A percentile compares a stretch with the other conserved stretches of the same genome.
These are phyloP conservation scores for Cyclocybe cylindracea DNA, from an alignment of 768 basidiomycete species.

Conservation along the genomic window DNA sequence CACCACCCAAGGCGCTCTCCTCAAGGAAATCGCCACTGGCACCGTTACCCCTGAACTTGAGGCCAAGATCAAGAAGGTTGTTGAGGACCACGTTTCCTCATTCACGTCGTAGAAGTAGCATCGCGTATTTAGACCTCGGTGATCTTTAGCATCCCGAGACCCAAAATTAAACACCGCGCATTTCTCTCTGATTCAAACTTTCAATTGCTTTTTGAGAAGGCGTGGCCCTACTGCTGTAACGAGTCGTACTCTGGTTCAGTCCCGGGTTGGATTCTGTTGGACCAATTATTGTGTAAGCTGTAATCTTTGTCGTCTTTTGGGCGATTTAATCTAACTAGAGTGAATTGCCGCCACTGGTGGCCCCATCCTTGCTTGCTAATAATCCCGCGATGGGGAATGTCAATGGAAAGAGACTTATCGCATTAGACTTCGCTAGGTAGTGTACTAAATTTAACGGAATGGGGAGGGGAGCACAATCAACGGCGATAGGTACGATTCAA, in stretches of 20 bases:
- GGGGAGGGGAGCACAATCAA: too few species aligned
- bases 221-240: neutral
- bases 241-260: neutral
- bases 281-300: neutral
- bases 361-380: too few species aligned
- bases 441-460: too few species aligned
- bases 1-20: conserved; percentile 70
- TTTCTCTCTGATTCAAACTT: conserved; percentile 19
- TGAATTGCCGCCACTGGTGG: too few species aligned
- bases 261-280: too few species aligned
- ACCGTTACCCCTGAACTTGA: conserved; percentile 89
- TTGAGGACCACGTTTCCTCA: conserved; percentile 84
- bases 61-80: conserved; percentile 92
- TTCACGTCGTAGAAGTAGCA: conserved; percentile 57
- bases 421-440: too few species aligned
- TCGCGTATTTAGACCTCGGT: conserved; percentile 29
- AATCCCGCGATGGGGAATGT: too few species aligned
- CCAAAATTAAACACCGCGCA: conserved; percentile 31
- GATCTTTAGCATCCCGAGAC: conserved; percentile 20
- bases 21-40: conserved; percentile 84
- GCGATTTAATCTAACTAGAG: neutral
- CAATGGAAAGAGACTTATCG: too few species aligned
- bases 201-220: neutral
- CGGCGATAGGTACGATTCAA: too few species aligned
- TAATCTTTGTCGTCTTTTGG: neutral